Conservation (phyloP, 139 green algal species). For the Micractinium sp. region DNA sequence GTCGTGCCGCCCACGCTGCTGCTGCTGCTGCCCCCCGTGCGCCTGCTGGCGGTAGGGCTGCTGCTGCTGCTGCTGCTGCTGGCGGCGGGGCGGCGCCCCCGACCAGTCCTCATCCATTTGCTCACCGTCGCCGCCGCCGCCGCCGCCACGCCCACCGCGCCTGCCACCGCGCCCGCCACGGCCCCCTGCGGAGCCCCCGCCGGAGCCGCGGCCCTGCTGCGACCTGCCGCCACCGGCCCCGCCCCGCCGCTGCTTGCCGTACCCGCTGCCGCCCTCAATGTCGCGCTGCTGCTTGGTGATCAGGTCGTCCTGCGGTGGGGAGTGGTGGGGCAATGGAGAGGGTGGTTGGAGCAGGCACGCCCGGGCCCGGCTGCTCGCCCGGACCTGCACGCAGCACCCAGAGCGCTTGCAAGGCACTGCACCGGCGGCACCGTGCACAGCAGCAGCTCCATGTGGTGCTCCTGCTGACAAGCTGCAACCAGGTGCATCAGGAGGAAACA, state of each 20-base stretch:
- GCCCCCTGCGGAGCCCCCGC: too few relatives aligned
- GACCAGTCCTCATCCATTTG: neutral
- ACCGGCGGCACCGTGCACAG: too few relatives aligned
- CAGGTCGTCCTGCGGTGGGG: neutral
- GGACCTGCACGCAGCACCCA: too few relatives aligned
- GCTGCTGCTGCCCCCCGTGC: conserved; percentile 7
- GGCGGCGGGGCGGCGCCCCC: neutral
- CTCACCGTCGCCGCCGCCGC: neutral
- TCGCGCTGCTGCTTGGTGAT: conserved; percentile 26
- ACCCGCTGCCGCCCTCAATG: neutral
- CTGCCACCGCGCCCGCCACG: neutral
- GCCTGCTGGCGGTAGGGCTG: neutral
- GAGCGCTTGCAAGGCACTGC: too few relatives aligned
- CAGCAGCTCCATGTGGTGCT: too few relatives aligned
- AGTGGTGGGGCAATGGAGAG: too few relatives aligned
- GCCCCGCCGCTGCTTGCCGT: conserved; percentile 28
- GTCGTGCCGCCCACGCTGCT: neutral
- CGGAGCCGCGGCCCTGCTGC: too few relatives aligned
- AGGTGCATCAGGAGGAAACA: too few relatives aligned
- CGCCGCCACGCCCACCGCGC: neutral
- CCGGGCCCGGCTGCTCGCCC: too few relatives aligned
- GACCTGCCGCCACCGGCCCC: neutral
- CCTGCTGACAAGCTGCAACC: too few relatives aligned
- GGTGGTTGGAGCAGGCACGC: too few relatives aligned
- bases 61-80: neutral